These are phyloP conservation scores for Glarea lozoyensis DNA, from an alignment of 495 filamentous ascomycete species.

Conservation along the genomic window DNA sequence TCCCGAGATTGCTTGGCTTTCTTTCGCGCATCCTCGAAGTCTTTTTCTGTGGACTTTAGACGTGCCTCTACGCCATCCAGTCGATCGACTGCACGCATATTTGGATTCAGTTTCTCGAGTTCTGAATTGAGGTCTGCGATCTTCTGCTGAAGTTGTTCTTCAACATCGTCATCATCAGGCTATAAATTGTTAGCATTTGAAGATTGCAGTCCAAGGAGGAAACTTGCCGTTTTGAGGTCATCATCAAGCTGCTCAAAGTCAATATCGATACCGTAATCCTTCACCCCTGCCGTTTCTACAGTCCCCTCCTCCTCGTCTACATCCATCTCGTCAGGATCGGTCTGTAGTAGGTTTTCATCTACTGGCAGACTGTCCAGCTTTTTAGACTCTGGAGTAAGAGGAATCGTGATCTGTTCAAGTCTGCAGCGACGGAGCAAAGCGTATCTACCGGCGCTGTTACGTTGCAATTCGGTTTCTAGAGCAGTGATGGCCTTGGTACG, in stretches of 20 bases:
- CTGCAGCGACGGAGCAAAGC: constrained; percentile 80
- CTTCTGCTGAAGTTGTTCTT: constrained; percentile 71
- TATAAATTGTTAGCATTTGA: constrained; percentile 22
- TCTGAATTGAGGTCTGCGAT: constrained; percentile 65
- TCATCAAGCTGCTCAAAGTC: constrained; percentile 83
- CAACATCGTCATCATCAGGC: constrained; percentile 60
- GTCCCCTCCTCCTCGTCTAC: constrained; percentile 55
- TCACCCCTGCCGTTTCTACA: constrained; percentile 34
- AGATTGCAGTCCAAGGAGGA: constrained; percentile 8
- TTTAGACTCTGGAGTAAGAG: constrained; percentile 64
- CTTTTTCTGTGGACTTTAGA: constrained; percentile 75
- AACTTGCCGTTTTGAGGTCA: constrained; percentile 66
- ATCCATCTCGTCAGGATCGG: constrained; percentile 81
- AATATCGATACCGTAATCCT: constrained; percentile 89
- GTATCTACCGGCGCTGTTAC: constrained; percentile 73
- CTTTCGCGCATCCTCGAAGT: constrained; percentile 75
- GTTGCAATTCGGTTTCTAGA: constrained; percentile 75
- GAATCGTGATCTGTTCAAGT: constrained; percentile 84
- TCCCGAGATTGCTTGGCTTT: constrained; percentile 67
- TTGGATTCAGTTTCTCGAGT: constrained; percentile 88
- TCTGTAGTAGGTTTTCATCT: constrained; percentile 52
- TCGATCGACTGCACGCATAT: constrained; percentile 92
- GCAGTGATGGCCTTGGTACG: constrained; percentile 65
- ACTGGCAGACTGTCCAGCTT: constrained; percentile 76
- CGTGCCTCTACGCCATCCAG: constrained; percentile 76